A percentile compares a stretch with the other conserved stretches of the same genome.
phyloP scores from a whole-genome alignment of 1,284 basidiomycete genomes.

The Moesziomyces aphidis region DNA sequence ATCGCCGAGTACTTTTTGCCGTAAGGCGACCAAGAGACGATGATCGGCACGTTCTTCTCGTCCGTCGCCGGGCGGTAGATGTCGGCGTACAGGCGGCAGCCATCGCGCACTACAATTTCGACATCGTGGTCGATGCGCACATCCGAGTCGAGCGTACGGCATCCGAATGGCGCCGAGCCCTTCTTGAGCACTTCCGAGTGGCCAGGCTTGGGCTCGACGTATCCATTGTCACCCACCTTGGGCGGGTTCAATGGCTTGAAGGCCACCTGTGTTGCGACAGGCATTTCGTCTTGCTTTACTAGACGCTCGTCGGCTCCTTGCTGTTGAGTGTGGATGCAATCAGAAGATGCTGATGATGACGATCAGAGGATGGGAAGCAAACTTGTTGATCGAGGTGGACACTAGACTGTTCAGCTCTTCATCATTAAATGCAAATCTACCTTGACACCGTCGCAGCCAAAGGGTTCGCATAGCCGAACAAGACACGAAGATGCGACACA shows the following conservation, averaged over 20 bases:
- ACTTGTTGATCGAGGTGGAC: background rate
- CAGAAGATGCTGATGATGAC: background rate
- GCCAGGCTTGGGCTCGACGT: conserved; percentile 13
- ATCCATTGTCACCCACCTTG: conserved; percentile 21
- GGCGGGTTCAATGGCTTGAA: conserved; percentile 17
- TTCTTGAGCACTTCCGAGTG: conserved; percentile 13
- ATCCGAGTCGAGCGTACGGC: conserved; percentile 24
- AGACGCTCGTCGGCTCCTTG: no score
- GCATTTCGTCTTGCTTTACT: conserved; percentile 3
- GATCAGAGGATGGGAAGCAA: background rate
- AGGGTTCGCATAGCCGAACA: background rate
- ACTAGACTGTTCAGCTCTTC: background rate
- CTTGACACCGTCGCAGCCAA: background rate
- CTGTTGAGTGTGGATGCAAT: background rate
- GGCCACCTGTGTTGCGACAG: conserved; percentile 6
- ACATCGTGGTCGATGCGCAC: conserved; percentile 51
- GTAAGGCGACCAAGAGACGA: conserved; percentile 61
- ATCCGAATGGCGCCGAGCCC: conserved; percentile 7
- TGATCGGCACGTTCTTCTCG: conserved; percentile 42
- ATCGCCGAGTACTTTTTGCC: conserved; percentile 45
- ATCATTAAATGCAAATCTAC: background rate
- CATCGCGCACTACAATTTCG: conserved; percentile 56
- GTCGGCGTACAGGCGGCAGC: conserved; percentile 55
- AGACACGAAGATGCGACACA: background rate
- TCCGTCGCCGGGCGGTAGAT: conserved; percentile 50